Evolutionary conservation across 2,329 filamentous ascomycete species (phyloP).

Genomic region (Calonectria henricotiae): DNA sequence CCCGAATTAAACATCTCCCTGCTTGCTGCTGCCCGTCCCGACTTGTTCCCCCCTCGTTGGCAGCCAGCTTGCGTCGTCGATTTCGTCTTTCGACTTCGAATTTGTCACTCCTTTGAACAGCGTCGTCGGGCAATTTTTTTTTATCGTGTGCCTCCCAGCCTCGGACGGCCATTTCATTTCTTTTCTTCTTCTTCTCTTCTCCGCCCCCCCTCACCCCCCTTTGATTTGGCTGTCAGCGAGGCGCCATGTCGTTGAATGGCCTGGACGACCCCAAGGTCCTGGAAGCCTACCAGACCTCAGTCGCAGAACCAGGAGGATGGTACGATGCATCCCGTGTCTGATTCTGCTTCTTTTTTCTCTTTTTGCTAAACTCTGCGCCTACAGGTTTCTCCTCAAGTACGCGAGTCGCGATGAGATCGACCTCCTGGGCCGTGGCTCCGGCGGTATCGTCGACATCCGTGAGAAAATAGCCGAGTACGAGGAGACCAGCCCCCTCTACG

Average conservation of each 20-base stretch:
- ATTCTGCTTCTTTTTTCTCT: neutral
- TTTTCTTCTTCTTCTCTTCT: conserved; percentile 11
- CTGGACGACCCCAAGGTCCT: conserved; percentile 86
- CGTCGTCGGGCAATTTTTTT: conserved; percentile 1
- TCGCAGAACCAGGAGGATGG: conserved; percentile 94
- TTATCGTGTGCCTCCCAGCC: conserved; percentile 11
- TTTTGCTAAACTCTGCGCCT: conserved; percentile 45
- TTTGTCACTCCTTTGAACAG: conserved; percentile 35
- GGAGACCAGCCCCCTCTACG: conserved; percentile 91
- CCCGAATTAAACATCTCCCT: conserved; percentile 38
- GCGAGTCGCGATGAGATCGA: conserved; percentile 89
- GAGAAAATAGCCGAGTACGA: conserved; percentile 84
- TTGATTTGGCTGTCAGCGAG: conserved; percentile 42
- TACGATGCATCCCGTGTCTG: conserved; percentile 65
- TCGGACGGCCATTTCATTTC: conserved; percentile 9
- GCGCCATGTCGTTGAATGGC: conserved; percentile 93
- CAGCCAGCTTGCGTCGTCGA: conserved; percentile 38
- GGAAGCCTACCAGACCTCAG: conserved; percentile 87
- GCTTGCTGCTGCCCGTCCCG: conserved; percentile 34
- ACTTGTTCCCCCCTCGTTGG: conserved; percentile 30
- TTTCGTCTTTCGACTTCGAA: conserved; percentile 29
- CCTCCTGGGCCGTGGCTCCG: conserved; percentile 82
- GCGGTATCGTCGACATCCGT: conserved; percentile 88
- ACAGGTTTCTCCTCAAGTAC: conserved; percentile 96
- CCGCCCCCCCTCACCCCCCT: conserved; percentile 1